These are phyloP conservation scores for Neonectria hederae DNA, from an alignment of 2,329 filamentous ascomycete species.

Conservation along the genomic window DNA sequence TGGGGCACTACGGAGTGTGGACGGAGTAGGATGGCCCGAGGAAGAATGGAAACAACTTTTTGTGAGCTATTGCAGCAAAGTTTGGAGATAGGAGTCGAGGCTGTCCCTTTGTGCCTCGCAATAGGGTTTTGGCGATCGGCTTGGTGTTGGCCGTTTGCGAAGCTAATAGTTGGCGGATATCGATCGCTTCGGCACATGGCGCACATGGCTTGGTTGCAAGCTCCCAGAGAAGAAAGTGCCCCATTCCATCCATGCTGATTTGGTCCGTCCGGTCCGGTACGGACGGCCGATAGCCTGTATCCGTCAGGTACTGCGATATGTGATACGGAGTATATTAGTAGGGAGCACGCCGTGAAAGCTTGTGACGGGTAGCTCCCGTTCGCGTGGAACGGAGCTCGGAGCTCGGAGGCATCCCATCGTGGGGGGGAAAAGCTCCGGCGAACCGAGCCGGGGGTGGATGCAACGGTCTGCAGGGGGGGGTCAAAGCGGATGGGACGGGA, in stretches of 20 bases:
- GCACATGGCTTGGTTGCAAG: background rate
- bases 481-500: background rate
- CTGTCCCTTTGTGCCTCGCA: background rate
- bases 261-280: background rate
- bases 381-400: background rate
- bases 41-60: background rate
- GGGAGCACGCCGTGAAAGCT: background rate
- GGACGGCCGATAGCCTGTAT: background rate
- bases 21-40: constrained; percentile 15
- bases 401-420: background rate
- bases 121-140: background rate
- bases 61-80: background rate
- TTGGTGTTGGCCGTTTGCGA: background rate
- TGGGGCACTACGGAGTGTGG: background rate
- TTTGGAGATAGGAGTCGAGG: background rate
- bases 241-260: background rate
- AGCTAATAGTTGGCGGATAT: background rate
- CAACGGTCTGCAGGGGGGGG: background rate
- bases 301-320: background rate
- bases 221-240: background rate
- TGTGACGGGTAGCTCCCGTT: constrained; percentile 1
- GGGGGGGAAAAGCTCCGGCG: background rate
- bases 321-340: background rate
- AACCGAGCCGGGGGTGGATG: background rate
- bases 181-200: background rate